Evolutionary conservation across 495 filamentous ascomycete species (phyloP).

Genomic region (Cercophora sp.): DNA sequence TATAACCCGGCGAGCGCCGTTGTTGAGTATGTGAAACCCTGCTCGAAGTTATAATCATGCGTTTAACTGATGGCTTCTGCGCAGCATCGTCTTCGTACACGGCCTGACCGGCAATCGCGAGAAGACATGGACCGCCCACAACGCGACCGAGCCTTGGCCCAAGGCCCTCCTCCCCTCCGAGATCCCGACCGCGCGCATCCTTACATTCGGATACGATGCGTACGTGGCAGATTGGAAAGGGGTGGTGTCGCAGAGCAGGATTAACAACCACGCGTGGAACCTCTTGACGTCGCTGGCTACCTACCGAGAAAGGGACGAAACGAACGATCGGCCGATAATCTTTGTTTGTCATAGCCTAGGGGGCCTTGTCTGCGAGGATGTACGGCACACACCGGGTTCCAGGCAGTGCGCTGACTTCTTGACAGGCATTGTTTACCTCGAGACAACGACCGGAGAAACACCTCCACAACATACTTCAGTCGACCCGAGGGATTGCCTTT

Average conservation of each 20-base stretch:
- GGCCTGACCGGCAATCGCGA: constrained; percentile 22
- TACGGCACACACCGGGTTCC: not conserved
- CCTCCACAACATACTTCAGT: constrained; percentile 27
- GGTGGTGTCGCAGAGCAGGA: constrained; percentile 19
- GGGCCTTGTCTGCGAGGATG: constrained; percentile 39
- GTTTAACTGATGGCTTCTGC: not conserved
- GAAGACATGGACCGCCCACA: constrained; percentile 18
- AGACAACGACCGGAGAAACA: constrained; percentile 22
- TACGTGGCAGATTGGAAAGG: constrained; percentile 14
- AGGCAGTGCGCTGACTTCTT: constrained; percentile 8
- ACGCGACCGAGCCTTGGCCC: constrained; percentile 19
- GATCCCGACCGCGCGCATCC: constrained; percentile 22
- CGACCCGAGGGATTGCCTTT: constrained; percentile 36
- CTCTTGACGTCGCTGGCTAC: constrained; percentile 19
- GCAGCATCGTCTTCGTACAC: constrained; percentile 27
- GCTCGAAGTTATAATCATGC: not conserved
- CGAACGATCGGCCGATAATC: constrained; percentile 26
- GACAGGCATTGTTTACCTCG: constrained; percentile 15
- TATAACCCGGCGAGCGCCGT: constrained; percentile 11
- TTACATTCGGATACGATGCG: constrained; percentile 27
- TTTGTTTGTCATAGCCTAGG: constrained; percentile 35
- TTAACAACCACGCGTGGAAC: constrained; percentile 22
- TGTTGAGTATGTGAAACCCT: constrained; percentile 19
- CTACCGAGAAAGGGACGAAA: constrained; percentile 16
- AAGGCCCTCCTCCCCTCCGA: constrained; percentile 16